Evolutionary conservation across 805 yeast species (phyloP).

Genomic region (Teunomyces aglyptinius): DNA sequence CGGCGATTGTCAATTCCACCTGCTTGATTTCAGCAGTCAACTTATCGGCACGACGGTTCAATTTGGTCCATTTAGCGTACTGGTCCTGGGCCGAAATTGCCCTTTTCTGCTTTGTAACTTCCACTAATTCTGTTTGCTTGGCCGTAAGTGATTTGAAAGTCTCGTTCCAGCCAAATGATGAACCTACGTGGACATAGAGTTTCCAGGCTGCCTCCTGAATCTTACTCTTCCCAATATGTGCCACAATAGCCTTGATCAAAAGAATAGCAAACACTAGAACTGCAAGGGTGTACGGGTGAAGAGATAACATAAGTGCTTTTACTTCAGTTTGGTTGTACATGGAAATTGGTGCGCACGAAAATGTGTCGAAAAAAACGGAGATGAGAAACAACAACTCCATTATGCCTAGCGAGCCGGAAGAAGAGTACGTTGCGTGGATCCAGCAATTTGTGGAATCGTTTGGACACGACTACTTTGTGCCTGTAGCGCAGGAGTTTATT

Average conservation of each 20-base stretch:
- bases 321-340: background rate
- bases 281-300: slow-evolving; percentile 33
- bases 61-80: slow-evolving; percentile 93
- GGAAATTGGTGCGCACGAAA: background rate
- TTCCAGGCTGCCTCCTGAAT: slow-evolving; percentile 40
- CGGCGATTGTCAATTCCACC: slow-evolving; percentile 38
- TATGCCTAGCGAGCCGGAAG: slow-evolving; percentile 47
- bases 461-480: slow-evolving; percentile 89
- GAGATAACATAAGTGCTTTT: slow-evolving; percentile 22
- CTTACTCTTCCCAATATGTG: slow-evolving; percentile 31
- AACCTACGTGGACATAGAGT: slow-evolving; percentile 30
- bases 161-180: slow-evolving; percentile 32
- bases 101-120: slow-evolving; percentile 52
- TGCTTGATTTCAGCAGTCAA: slow-evolving; percentile 50
- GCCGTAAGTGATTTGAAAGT: slow-evolving; percentile 18
- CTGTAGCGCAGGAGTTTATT: slow-evolving; percentile 86
- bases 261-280: slow-evolving; percentile 35
- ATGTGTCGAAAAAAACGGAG: background rate
- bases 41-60: slow-evolving; percentile 69
- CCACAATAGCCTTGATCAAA: slow-evolving; percentile 33
- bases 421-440: slow-evolving; percentile 76
- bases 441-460: slow-evolving; percentile 72
- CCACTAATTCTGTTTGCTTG: slow-evolving; percentile 44
- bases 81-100: slow-evolving; percentile 84
- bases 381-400: background rate